Evolutionary conservation across 257 asterid genomes (phyloP).

Genomic region (Forsythia suspensa): DNA sequence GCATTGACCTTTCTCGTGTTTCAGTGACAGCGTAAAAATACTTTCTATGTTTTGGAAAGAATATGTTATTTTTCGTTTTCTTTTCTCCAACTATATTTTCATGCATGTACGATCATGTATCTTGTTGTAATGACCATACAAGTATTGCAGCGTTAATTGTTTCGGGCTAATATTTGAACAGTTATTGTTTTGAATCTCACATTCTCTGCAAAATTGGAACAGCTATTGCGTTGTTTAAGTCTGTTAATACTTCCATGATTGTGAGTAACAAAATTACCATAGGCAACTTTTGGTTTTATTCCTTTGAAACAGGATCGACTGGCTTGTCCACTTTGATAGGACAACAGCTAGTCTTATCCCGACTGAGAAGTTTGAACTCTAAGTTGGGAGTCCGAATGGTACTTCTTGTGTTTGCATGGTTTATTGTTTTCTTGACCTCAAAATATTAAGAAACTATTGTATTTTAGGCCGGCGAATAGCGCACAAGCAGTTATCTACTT

Average conservation of each 20-base stretch:
- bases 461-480: too few relatives aligned
- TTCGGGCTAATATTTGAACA: background rate
- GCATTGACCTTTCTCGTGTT: background rate
- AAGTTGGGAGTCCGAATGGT: too few relatives aligned
- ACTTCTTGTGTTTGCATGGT: too few relatives aligned
- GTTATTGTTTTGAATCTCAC: background rate
- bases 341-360: too few relatives aligned
- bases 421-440: too few relatives aligned
- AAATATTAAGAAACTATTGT: too few relatives aligned
- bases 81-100: background rate
- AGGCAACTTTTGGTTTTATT: background rate
- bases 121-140: background rate
- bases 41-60: background rate
- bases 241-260: background rate
- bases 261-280: background rate
- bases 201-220: background rate
- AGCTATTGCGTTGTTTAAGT: background rate
- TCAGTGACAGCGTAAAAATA: constrained; percentile 12
- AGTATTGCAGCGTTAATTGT: background rate
- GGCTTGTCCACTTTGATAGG: too few relatives aligned
- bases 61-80: background rate
- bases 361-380: too few relatives aligned
- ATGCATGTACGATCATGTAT: background rate
- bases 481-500: background rate
- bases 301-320: too few relatives aligned